Percentiles rank a stretch among this genome's conserved stretches.
Conservation (phyloP, 2,329 filamentous ascomycete genomes). For the Cladosporium phlei region DNA sequence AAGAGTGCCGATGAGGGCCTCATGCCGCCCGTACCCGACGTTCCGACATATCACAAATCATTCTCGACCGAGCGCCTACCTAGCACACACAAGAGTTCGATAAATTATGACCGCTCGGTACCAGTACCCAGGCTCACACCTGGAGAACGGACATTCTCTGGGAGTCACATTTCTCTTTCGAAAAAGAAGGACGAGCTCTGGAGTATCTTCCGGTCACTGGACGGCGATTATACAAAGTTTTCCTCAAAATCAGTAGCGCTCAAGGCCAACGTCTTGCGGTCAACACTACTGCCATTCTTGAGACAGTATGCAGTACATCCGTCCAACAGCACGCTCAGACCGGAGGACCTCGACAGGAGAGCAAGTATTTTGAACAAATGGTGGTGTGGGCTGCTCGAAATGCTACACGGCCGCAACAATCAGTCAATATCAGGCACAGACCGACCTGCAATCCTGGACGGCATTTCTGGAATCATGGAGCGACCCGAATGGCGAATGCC, state of each 20-base stretch:
- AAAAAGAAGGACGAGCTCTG: constrained; percentile 66
- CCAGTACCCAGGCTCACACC: constrained; percentile 41
- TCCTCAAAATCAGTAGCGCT: constrained; percentile 66
- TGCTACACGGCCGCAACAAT: constrained; percentile 70
- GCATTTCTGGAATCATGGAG: constrained; percentile 76
- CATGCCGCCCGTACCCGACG: constrained; percentile 25
- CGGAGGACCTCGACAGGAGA: constrained; percentile 78
- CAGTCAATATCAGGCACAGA: constrained; percentile 81
- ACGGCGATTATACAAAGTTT: constrained; percentile 69
- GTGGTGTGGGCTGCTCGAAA: constrained; percentile 79
- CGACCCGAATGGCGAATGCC: constrained; percentile 79
- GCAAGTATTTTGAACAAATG: constrained; percentile 80
- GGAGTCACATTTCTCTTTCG: constrained; percentile 19
- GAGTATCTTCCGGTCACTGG: constrained; percentile 62
- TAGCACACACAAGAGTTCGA: constrained; percentile 32
- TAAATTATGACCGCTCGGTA: constrained; percentile 34
- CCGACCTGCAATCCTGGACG: constrained; percentile 73
- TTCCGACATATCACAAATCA: constrained; percentile 43
- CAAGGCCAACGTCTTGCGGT: constrained; percentile 71
- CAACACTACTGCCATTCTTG: constrained; percentile 70
- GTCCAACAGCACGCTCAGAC: constrained; percentile 60
- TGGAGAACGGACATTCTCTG: constrained; percentile 27
- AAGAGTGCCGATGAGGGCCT: constrained; percentile 8
- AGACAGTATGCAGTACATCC: constrained; percentile 63
- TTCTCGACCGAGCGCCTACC: constrained; percentile 47